Percentiles rank a stretch among this genome's conserved stretches.
Evolutionary conservation across 345 rosid genomes (phyloP).

Genomic region (Populus davidiana): DNA sequence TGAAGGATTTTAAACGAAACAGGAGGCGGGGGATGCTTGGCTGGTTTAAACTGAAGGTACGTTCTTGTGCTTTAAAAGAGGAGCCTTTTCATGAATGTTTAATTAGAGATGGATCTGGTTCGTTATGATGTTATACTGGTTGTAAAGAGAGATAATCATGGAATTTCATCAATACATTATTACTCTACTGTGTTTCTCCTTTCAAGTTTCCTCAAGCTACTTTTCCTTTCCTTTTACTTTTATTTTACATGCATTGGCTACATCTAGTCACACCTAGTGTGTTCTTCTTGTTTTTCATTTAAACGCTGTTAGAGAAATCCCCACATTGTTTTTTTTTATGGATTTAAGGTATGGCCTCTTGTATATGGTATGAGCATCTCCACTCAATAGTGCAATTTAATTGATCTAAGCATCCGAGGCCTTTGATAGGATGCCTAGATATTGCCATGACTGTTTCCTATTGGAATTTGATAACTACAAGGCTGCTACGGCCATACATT

Average conservation of each 20-base stretch:
- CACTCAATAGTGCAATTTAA: neutral
- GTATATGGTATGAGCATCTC: neutral
- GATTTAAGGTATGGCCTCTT: neutral
- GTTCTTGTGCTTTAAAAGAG: constrained; percentile 13
- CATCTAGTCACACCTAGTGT: neutral
- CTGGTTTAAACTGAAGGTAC: constrained; percentile 81
- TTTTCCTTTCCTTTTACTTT: neutral
- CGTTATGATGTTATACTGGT: neutral
- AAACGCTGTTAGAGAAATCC: neutral
- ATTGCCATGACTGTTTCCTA: neutral
- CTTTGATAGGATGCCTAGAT: neutral
- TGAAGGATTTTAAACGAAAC: constrained; percentile 63
- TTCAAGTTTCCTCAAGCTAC: neutral
- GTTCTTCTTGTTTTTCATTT: neutral
- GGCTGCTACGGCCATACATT: too few species aligned
- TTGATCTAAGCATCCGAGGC: neutral
- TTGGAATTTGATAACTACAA: too few species aligned
- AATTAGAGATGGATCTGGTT: constrained; percentile 2
- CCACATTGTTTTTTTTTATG: neutral
- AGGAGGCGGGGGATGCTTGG: constrained; percentile 81
- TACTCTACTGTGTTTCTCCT: neutral
- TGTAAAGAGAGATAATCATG: neutral
- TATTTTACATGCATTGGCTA: neutral
- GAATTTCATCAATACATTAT: neutral
- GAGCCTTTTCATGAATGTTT: constrained; percentile 1